A percentile compares a stretch with the other conserved stretches of the same genome.
phyloP scores from a whole-genome alignment of 768 basidiomycete genomes.

The Amanita phalloides region DNA sequence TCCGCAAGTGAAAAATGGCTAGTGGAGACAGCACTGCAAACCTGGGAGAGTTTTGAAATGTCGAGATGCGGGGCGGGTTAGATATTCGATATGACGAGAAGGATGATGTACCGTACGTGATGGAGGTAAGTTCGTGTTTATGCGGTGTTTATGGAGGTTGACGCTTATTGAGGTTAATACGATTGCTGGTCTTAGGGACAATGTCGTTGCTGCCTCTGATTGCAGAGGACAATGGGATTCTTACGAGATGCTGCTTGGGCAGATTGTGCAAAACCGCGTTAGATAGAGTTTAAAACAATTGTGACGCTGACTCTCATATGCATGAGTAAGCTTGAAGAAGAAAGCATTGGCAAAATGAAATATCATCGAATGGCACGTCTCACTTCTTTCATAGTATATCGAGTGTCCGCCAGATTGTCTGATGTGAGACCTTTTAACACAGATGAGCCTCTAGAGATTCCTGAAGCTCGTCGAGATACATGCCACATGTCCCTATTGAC shows the following conservation, averaged over 20 bases:
- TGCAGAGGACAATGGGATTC: background rate
- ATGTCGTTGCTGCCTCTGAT: background rate
- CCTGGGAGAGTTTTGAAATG: background rate
- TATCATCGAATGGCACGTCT: no score
- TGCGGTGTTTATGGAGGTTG: background rate
- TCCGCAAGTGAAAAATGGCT: conserved; percentile 9
- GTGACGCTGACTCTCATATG: no score
- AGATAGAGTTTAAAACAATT: background rate
- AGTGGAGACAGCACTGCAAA: conserved; percentile 6
- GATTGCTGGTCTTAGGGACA: background rate
- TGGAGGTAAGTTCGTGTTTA: background rate
- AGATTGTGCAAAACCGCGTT: background rate
- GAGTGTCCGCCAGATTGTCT: no score
- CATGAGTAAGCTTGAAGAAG: no score
- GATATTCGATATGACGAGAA: background rate
- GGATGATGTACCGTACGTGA: background rate
- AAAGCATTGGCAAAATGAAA: no score
- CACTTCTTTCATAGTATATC: no score
- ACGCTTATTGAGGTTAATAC: background rate
- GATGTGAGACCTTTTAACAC: no score
- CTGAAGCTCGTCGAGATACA: no score
- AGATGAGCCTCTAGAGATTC: no score
- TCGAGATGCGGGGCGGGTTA: background rate
- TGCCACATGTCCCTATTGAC: no score
- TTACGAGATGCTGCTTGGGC: background rate